phyloP scores from a whole-genome alignment of 495 filamentous ascomycete genomes.

The Aspergillus nanangensis region DNA sequence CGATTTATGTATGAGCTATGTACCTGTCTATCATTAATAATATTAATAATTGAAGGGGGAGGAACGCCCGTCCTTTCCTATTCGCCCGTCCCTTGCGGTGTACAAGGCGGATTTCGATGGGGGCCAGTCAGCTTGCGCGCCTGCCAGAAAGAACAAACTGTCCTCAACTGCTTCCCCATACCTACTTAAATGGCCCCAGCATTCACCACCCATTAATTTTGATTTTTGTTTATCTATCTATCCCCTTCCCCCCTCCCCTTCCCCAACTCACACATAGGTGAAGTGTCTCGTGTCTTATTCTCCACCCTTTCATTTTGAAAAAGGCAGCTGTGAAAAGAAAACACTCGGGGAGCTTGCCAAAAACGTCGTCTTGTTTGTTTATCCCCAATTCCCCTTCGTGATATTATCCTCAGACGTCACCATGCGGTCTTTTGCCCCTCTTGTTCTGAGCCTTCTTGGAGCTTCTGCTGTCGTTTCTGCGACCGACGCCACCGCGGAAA shows the following conservation, averaged over 20 bases:
- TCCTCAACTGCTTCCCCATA: constrained; percentile 31
- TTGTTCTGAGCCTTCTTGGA: constrained; percentile 56
- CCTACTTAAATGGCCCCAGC: constrained; percentile 19
- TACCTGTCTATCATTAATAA: too few relatives aligned
- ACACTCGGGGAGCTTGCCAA: too few relatives aligned
- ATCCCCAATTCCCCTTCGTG: constrained; percentile 4
- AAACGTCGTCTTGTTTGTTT: background rate
- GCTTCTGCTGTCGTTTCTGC: constrained; percentile 60
- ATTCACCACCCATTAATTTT: constrained; percentile 6
- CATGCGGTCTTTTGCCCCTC: constrained; percentile 55
- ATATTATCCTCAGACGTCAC: constrained; percentile 19
- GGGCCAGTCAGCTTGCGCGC: constrained; percentile 26
- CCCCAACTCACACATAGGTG: background rate
- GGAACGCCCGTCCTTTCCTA: background rate
- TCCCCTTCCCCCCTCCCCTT: background rate
- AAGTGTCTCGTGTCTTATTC: background rate
- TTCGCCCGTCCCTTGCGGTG: constrained; percentile 15
- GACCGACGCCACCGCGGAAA: constrained; percentile 48
- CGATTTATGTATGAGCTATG: too few relatives aligned
- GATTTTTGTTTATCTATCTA: constrained; percentile 4
- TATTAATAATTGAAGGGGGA: too few relatives aligned
- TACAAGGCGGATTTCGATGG: constrained; percentile 11
- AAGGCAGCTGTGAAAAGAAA: too few relatives aligned
- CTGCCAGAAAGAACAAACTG: constrained; percentile 46
- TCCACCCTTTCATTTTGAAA: background rate